Evolutionary conservation across 139 green algal genomes (phyloP).

Genomic region (Eudorina sp.): DNA sequence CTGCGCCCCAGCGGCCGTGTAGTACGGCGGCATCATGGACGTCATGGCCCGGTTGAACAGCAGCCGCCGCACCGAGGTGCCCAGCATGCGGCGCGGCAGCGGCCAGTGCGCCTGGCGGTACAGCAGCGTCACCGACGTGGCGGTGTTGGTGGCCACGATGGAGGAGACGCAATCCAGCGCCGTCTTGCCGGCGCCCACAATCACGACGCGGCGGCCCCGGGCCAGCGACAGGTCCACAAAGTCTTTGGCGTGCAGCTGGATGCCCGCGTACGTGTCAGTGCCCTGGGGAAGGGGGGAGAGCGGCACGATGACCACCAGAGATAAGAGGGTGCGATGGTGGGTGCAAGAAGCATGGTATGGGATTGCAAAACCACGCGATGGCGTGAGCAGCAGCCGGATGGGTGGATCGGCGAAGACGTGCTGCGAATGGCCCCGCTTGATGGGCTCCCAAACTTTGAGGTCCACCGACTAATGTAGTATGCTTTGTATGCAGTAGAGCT

Average conservation of each 20-base stretch:
- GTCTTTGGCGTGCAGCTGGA: slow-evolving; percentile 47
- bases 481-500: too few relatives aligned
- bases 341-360: too few relatives aligned
- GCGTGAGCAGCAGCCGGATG: too few relatives aligned
- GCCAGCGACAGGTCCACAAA: slow-evolving; percentile 28
- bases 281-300: background rate
- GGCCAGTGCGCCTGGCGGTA: slow-evolving; percentile 54
- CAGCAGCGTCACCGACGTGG: slow-evolving; percentile 41
- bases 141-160: slow-evolving; percentile 31
- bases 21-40: slow-evolving; percentile 44
- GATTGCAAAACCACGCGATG: too few relatives aligned
- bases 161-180: slow-evolving; percentile 43
- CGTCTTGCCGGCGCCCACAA: slow-evolving; percentile 52
- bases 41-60: slow-evolving; percentile 40
- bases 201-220: slow-evolving; percentile 34
- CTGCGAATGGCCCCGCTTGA: too few relatives aligned
- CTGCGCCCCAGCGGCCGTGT: background rate
- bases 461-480: too few relatives aligned
- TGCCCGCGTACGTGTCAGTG: slow-evolving; percentile 23
- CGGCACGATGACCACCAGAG: too few relatives aligned
- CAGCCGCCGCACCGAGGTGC: background rate
- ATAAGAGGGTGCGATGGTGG: background rate
- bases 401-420: too few relatives aligned
- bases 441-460: too few relatives aligned
- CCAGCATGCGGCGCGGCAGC: slow-evolving; percentile 39